Evolutionary conservation across 192 early-diverging fungal genomes (phyloP), one percentile per base, ranked within the genome.

Genomic region (Coemansia sp.): DNA sequence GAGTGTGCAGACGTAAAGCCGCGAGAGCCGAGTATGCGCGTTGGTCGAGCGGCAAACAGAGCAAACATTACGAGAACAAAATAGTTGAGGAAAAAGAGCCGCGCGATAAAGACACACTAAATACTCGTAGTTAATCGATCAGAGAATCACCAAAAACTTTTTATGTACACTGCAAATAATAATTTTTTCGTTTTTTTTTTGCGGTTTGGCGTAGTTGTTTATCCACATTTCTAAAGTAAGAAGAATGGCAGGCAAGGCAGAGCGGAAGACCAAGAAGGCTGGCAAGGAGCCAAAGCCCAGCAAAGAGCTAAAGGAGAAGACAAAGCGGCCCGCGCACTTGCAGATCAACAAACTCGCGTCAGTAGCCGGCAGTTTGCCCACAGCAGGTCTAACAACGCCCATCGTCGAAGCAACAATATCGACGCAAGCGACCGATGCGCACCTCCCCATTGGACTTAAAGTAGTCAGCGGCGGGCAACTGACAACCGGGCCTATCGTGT

Each of bases 401-500:
- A 62, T 68, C 12, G 65, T 65, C 15, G 34, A 72, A 57, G 56
- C 65, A 9, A 56, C 71, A 10, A 63, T 68, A 54, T 60, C 65
- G 14, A 47, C 58, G 26, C 58, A 75, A 21, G 63, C 64, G 59
- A 64, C 59, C 10, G 66, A 61, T 25, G 12, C 37, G 28, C 72
- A 62, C 62, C 69, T 70, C 31, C 40, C 62, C 2, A 60, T 80
- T 15, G 64, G 64, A 65, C 58, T 68, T 1, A 80, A 70, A 58
- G 42, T 60, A 10, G 72, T 80, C 3, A 80, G 71, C 59, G 77
- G 77, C 40, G 77, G 77, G 17, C 34, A 56, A 4, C 60, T 80
- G 26, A 80, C 71, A 20, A 58, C 66, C 59, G 64, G 66, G 2
- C 66, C 72, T 0, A 50, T 80, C 20, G 71, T 71, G 48, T 80